Base-by-base conservation (phyloP, 2,329 filamentous ascomycete genomes). In the Teratosphaeriaceae sp. region DNA sequence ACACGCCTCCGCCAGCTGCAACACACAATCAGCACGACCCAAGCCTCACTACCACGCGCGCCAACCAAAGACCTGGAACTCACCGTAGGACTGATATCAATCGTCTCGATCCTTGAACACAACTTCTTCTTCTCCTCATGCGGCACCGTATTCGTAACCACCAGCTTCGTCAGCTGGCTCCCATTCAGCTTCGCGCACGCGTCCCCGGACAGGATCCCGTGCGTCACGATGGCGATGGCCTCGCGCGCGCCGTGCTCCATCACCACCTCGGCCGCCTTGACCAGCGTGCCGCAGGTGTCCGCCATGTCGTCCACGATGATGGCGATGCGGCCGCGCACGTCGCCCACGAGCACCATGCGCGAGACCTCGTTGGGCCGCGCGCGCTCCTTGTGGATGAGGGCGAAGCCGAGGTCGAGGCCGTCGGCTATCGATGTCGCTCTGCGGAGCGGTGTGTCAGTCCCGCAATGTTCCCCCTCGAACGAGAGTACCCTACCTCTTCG, bases 231-330 rank as follows among this genome's bases (percentile, higher is more conserved):
- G 19, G 92, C 92, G 50, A 94, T 87, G 27, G 94, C 88, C 61
- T 94, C 81, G 53, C 80, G 80, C 1, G 92, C 90, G 23, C 88
- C 87, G 59, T 96, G 84, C 56, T 87, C 77, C 65, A 90, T 86
- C 40, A 97, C 79, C 0, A 89, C 90, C 44, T 87, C 82, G 12
- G 90, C 92, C 2, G 89, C 92, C 71, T 97, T 97, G 64, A 76
- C 79, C 11, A 85, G 72, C 1, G 88, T 95, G 54, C 88, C 88
- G 65, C 89, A 96, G 3, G 90, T 96, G 63, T 97, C 90, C 24
- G 89, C 89, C 88, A 97, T 96, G 64, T 97, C 90, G 64, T 97
- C 90, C 37, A 98, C 90, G 38, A 98, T 81, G 60, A 98, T 96
- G 47, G 90, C 90, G 22, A 90, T 82, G 71, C 92, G 92, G 69